A percentile compares a stretch with the other conserved stretches of the same genome.
These are phyloP conservation scores for Botryotinia narcissicola DNA, from an alignment of 2,329 filamentous ascomycete genomes.

Conservation along the genomic window DNA sequence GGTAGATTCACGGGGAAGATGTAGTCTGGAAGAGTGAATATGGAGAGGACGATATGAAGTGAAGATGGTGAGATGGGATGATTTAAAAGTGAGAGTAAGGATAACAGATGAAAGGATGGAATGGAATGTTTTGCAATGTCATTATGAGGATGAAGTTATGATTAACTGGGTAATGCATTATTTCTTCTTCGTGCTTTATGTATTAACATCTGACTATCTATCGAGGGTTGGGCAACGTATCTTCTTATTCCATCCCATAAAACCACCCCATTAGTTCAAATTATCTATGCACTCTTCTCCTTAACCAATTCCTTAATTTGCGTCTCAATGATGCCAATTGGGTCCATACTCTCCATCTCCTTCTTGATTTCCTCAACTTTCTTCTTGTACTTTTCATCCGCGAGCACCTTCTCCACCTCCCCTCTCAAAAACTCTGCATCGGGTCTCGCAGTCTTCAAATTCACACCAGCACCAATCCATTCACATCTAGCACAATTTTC, in stretches of 20 bases:
- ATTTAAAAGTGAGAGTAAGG: background rate
- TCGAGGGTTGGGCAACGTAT: background rate
- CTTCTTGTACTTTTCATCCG: background rate
- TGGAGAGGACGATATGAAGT: background rate
- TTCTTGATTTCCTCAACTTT: background rate
- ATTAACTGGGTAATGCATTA: background rate
- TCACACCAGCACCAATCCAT: background rate
- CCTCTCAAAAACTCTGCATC: background rate
- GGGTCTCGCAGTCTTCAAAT: background rate
- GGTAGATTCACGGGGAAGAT: background rate
- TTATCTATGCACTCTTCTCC: background rate
- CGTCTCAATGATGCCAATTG: background rate
- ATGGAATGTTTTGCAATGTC: background rate
- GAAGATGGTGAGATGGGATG: background rate
- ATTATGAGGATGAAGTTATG: background rate
- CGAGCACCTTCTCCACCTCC: background rate
- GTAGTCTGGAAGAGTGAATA: background rate
- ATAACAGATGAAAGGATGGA: background rate
- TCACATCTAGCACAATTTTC: conserved; percentile 20
- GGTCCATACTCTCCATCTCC: background rate
- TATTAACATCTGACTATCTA: background rate
- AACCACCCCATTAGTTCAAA: background rate
- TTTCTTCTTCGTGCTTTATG: background rate
- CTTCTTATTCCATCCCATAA: background rate
- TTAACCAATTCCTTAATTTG: background rate